These are phyloP conservation scores for Clathrus columnatus DNA, from an alignment of 768 basidiomycete genomes.

Conservation along the genomic window DNA sequence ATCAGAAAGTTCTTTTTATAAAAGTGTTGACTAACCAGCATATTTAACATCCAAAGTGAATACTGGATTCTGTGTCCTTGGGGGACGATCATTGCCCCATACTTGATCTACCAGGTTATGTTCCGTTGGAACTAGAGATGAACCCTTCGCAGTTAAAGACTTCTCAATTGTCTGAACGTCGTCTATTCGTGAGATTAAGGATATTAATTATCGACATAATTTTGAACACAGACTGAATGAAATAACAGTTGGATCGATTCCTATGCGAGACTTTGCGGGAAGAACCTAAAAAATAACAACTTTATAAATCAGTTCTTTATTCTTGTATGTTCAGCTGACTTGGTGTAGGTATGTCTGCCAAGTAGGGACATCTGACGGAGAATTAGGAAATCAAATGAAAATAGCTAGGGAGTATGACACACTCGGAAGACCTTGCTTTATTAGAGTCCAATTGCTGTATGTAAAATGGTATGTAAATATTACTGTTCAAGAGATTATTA, in stretches of 20 bases:
- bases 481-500: not conserved
- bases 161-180: slow-evolving; percentile 59
- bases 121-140: slow-evolving; percentile 54
- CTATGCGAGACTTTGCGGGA: slow-evolving; percentile 53
- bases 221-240: slow-evolving; percentile 37
- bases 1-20: not conserved
- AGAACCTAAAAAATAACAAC: slow-evolving; percentile 39
- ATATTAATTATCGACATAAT: not conserved
- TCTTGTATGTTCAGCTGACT: slow-evolving; percentile 28
- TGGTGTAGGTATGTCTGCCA: slow-evolving; percentile 85
- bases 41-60: slow-evolving; percentile 67
- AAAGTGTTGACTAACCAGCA: slow-evolving; percentile 38
- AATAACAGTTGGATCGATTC: slow-evolving; percentile 76
- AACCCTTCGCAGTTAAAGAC: slow-evolving; percentile 43
- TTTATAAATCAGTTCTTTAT: not conserved
- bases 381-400: slow-evolving; percentile 12
- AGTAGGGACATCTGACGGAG: slow-evolving; percentile 62
- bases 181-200: slow-evolving; percentile 25
- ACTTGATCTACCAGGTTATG: slow-evolving; percentile 73
- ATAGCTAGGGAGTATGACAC: slow-evolving; percentile 14
- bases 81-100: slow-evolving; percentile 62
- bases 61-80: slow-evolving; percentile 56
- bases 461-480: not conserved
- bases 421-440: slow-evolving; percentile 88
- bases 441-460: slow-evolving; percentile 82